A percentile compares a stretch with the other conserved stretches of the same genome.
Evolutionary conservation across 768 basidiomycete species (phyloP).

Genomic region (Auricularia auricula-judae): DNA sequence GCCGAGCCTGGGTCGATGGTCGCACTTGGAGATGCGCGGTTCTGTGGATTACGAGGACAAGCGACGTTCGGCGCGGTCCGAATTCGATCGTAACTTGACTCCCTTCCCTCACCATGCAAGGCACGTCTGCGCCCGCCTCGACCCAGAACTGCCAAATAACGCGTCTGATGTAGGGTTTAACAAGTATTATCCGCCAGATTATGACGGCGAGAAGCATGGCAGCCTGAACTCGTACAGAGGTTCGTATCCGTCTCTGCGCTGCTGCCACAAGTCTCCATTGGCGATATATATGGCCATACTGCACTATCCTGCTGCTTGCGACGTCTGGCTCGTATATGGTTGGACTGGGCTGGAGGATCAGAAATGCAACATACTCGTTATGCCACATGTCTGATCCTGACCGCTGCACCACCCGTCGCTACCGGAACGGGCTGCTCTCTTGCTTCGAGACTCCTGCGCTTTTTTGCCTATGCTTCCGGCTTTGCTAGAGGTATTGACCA

Average conservation of each 20-base stretch:
- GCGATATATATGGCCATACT: too few species aligned
- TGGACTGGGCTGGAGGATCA: too few species aligned
- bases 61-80: neutral
- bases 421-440: too few species aligned
- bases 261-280: neutral
- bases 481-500: neutral
- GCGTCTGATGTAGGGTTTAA: slow-evolving; percentile 45
- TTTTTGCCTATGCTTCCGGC: too few species aligned
- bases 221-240: slow-evolving; percentile 68
- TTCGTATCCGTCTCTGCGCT: slow-evolving; percentile 12
- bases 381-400: too few species aligned
- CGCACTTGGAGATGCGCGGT: neutral
- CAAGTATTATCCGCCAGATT: slow-evolving; percentile 73
- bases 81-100: neutral
- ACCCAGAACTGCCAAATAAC: neutral
- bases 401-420: too few species aligned
- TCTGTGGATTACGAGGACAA: neutral
- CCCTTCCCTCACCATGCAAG: neutral
- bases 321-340: too few species aligned
- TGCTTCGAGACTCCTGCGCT: too few species aligned
- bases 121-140: neutral
- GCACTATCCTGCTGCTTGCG: neutral
- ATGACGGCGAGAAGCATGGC: slow-evolving; percentile 56
- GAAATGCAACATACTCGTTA: too few species aligned
- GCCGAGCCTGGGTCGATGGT: neutral